Percentiles rank a stretch among this genome's conserved stretches.
These are phyloP conservation scores for Tarenaya hassleriana DNA, from an alignment of 345 rosid species.

Conservation along the genomic window DNA sequence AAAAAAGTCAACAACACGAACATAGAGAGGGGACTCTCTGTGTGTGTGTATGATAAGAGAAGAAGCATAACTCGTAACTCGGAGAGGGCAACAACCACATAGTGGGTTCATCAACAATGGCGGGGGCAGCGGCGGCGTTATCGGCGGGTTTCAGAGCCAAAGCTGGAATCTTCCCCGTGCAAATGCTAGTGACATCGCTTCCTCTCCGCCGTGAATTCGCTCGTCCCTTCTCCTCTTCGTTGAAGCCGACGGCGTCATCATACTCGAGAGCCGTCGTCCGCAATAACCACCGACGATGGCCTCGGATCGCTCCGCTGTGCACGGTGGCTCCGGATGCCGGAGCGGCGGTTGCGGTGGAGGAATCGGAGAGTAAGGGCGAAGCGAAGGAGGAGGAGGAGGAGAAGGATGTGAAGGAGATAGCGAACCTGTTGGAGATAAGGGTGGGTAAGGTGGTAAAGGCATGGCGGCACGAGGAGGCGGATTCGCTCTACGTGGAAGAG, in stretches of 20 bases:
- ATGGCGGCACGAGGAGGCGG: conserved; percentile 93
- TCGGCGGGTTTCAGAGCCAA: conserved; percentile 26
- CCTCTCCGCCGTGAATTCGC: conserved; percentile 22
- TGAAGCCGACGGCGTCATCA: conserved; percentile 1
- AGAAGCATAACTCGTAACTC: no score
- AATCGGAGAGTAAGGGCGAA: conserved; percentile 21
- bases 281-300: conserved; percentile 12
- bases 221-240: conserved; percentile 12
- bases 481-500: conserved; percentile 87
- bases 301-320: conserved; percentile 21
- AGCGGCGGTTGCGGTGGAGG: conserved; percentile 14
- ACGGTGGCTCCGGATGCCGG: conserved; percentile 20
- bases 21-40: no score
- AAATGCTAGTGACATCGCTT: conserved; percentile 20
- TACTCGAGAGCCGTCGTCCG: conserved; percentile 8
- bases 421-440: conserved; percentile 70
- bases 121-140: conserved; percentile 19
- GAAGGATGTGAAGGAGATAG: conserved; percentile 41
- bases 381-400: conserved; percentile 14
- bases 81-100: no score
- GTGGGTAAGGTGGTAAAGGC: conserved; percentile 79
- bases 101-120: conserved; percentile 11
- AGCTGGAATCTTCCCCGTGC: conserved; percentile 21
- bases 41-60: no score
- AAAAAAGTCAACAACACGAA: no score